Percentiles rank a stretch among this genome's conserved stretches.
These are phyloP conservation scores for Candida dajiaensis DNA, from an alignment of 805 yeast genomes.

Conservation along the genomic window DNA sequence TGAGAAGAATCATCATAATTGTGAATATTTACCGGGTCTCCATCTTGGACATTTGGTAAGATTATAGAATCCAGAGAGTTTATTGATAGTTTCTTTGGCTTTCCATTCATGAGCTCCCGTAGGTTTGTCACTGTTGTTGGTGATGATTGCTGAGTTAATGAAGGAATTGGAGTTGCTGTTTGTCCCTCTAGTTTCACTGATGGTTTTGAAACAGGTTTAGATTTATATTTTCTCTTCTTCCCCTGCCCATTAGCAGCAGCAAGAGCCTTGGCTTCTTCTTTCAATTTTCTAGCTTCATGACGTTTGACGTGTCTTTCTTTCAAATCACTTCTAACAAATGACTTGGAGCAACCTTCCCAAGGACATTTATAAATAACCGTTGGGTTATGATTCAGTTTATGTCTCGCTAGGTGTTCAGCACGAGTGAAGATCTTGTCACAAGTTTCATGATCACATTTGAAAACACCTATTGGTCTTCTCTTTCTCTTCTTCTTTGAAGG, in stretches of 20 bases:
- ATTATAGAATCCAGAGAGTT: conserved; percentile 23
- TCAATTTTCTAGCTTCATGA: conserved; percentile 29
- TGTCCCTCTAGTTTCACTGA: neutral
- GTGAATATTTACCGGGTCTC: conserved; percentile 17
- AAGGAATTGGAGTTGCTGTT: neutral
- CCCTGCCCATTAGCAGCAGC: conserved; percentile 7
- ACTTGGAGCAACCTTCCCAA: conserved; percentile 45
- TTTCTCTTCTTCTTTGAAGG: conserved; percentile 17
- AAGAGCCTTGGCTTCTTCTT: conserved; percentile 22
- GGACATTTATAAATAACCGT: conserved; percentile 48
- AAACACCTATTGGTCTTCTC: conserved; percentile 27
- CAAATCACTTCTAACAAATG: conserved; percentile 59
- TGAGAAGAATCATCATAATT: conserved; percentile 17
- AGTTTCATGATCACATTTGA: conserved; percentile 37
- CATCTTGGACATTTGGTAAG: conserved; percentile 21
- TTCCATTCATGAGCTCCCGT: neutral
- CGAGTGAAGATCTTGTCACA: conserved; percentile 55
- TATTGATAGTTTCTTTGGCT: conserved; percentile 14
- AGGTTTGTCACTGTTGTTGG: neutral
- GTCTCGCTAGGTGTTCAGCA: conserved; percentile 60
- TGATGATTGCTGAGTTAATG: conserved; percentile 2
- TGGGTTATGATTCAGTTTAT: conserved; percentile 55
- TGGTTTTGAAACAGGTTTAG: neutral
- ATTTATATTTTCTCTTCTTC: conserved; percentile 11
- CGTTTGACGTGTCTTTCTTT: conserved; percentile 40